Conservation (phyloP, 805 yeast genomes). For the Lipomyces yamadae region DNA sequence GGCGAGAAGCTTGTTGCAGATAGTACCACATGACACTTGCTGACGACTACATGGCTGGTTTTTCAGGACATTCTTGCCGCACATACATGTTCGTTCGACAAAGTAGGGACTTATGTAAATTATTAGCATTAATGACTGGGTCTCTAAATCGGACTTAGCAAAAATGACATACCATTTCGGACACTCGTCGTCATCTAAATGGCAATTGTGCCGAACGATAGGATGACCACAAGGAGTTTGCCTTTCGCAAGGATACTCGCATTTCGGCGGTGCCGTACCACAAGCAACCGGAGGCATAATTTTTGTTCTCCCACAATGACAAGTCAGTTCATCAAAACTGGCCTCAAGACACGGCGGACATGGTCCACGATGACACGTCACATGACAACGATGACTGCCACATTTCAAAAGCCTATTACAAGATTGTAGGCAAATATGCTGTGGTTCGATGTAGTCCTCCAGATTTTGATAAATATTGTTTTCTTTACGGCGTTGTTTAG, state of each 20-base stretch:
- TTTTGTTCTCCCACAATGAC: conserved; percentile 44
- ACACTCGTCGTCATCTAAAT: conserved; percentile 64
- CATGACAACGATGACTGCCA: conserved; percentile 42
- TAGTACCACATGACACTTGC: conserved; percentile 68
- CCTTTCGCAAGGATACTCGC: conserved; percentile 40
- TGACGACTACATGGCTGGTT: conserved; percentile 73
- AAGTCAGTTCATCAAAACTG: conserved; percentile 41
- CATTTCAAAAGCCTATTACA: conserved; percentile 43
- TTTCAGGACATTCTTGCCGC: conserved; percentile 61
- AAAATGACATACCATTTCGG: conserved; percentile 60
- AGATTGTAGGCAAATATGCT: conserved; percentile 41
- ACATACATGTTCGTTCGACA: conserved; percentile 62
- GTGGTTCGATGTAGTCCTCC: conserved; percentile 43
- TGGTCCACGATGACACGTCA: conserved; percentile 44
- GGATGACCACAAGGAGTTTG: conserved; percentile 44
- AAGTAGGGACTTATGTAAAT: conserved; percentile 51
- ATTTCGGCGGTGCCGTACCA: conserved; percentile 43
- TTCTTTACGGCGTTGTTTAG: conserved; percentile 28
- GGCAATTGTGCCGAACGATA: conserved; percentile 67
- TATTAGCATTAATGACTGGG: not conserved
- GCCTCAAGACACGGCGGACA: conserved; percentile 44
- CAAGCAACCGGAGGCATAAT: conserved; percentile 45
- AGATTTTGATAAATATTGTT: conserved; percentile 44
- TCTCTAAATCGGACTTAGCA: not conserved
- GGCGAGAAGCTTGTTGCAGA: conserved; percentile 58